A percentile compares a stretch with the other conserved stretches of the same genome.
phyloP scores from a whole-genome alignment of 2,329 filamentous ascomycete genomes.

The Penicillium occitanis region DNA sequence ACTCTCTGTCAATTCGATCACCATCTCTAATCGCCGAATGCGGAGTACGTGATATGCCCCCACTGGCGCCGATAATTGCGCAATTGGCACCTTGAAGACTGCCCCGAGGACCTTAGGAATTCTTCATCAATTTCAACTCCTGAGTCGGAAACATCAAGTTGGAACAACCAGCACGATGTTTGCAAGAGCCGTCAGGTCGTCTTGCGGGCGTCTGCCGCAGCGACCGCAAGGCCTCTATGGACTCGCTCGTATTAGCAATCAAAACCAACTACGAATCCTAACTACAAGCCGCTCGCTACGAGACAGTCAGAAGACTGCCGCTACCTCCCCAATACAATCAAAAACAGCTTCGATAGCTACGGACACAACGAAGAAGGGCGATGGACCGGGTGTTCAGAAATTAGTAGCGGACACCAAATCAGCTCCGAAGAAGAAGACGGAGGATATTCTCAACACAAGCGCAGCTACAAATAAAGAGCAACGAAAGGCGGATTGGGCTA shows the following conservation, averaged over 20 bases:
- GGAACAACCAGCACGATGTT: slow-evolving; percentile 34
- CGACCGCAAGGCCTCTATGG: slow-evolving; percentile 30
- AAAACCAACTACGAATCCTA: slow-evolving; percentile 33
- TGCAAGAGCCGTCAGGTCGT: slow-evolving; percentile 38
- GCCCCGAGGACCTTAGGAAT: neutral
- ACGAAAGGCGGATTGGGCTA: slow-evolving; percentile 95
- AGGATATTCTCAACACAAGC: slow-evolving; percentile 64
- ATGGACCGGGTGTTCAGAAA: slow-evolving; percentile 18
- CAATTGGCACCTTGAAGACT: slow-evolving; percentile 7
- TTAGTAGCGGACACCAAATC: slow-evolving; percentile 27
- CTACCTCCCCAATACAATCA: neutral
- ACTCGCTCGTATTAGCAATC: slow-evolving; percentile 26
- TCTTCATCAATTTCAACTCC: neutral
- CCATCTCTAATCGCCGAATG: slow-evolving; percentile 20
- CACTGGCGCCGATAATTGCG: slow-evolving; percentile 18
- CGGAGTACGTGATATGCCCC: slow-evolving; percentile 19
- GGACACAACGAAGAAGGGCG: neutral
- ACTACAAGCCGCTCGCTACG: slow-evolving; percentile 27
- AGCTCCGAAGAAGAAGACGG: slow-evolving; percentile 40
- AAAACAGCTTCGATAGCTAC: neutral
- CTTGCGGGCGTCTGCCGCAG: slow-evolving; percentile 34
- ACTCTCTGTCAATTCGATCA: neutral
- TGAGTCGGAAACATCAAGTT: slow-evolving; percentile 14
- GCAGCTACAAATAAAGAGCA: slow-evolving; percentile 76
- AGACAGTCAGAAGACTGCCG: slow-evolving; percentile 26